phyloP scores from a whole-genome alignment of 2,329 filamentous ascomycete species.

The Gnomoniopsis sp. region DNA sequence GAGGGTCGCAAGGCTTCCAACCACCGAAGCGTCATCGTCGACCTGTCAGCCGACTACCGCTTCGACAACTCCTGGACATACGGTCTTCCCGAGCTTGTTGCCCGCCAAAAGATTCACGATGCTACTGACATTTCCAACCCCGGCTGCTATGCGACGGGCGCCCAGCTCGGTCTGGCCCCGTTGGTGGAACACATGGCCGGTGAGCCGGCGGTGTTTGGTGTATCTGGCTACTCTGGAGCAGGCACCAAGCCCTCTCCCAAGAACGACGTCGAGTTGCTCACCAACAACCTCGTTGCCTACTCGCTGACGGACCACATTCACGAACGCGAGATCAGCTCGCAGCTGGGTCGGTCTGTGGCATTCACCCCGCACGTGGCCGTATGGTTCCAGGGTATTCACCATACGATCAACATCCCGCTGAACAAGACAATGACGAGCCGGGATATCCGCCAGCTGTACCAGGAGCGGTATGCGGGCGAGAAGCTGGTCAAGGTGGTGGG shows the following conservation, averaged over 20 bases:
- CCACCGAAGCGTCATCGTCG: conserved; percentile 74
- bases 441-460: conserved; percentile 91
- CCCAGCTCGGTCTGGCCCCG: conserved; percentile 84
- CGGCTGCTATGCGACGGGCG: conserved; percentile 91
- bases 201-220: conserved; percentile 80
- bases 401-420: conserved; percentile 86
- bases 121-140: conserved; percentile 86
- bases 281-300: conserved; percentile 87
- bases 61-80: conserved; percentile 87
- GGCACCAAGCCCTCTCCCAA: conserved; percentile 92
- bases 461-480: conserved; percentile 93
- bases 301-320: conserved; percentile 92
- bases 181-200: conserved; percentile 73
- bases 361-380: conserved; percentile 95
- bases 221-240: conserved; percentile 91
- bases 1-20: conserved; percentile 53
- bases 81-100: conserved; percentile 81
- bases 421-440: conserved; percentile 83
- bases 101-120: conserved; percentile 71
- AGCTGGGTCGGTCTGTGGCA: conserved; percentile 70
- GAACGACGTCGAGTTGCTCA: conserved; percentile 82
- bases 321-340: conserved; percentile 81
- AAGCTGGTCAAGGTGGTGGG: conserved; percentile 90
- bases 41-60: conserved; percentile 94
- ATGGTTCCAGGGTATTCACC: conserved; percentile 95